A percentile compares a stretch with the other conserved stretches of the same genome.
Evolutionary conservation across 1,284 basidiomycete genomes (phyloP).

Genomic region (Rhodotorula sp.): DNA sequence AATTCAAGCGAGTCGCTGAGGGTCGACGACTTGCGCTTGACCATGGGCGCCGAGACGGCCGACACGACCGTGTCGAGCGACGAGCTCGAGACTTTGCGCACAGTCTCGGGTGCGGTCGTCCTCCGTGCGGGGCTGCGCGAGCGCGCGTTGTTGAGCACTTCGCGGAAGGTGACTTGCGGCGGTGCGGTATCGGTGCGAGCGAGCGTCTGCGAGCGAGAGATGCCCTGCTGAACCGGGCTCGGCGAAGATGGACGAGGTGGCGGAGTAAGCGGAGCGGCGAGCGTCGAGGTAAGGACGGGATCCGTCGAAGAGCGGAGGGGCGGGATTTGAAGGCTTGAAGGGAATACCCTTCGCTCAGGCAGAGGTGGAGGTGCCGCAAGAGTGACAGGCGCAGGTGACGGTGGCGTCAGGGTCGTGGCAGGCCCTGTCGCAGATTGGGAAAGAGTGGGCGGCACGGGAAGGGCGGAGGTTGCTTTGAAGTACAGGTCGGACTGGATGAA

Average conservation of each 20-base stretch:
- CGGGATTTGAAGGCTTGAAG: slow-evolving; percentile 12
- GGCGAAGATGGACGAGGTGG: slow-evolving; percentile 12
- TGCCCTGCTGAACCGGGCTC: neutral
- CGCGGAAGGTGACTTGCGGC: slow-evolving; percentile 33
- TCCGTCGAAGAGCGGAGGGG: slow-evolving; percentile 15
- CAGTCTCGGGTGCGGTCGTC: neutral
- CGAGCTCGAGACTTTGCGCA: slow-evolving; percentile 25
- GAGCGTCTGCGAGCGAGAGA: neutral
- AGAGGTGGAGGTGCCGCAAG: slow-evolving; percentile 17
- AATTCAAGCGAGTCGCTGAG: slow-evolving; percentile 39
- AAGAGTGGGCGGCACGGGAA: slow-evolving; percentile 44
- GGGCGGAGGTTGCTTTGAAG: slow-evolving; percentile 80
- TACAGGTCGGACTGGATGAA: slow-evolving; percentile 86
- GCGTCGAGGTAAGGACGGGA: neutral
- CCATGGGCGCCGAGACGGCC: neutral
- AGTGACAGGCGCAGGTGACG: slow-evolving; percentile 34
- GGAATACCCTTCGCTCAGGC: slow-evolving; percentile 4
- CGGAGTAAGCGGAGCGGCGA: slow-evolving; percentile 11
- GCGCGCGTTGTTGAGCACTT: slow-evolving; percentile 18
- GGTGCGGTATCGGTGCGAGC: slow-evolving; percentile 36
- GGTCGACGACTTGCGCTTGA: neutral
- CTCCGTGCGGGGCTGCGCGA: neutral
- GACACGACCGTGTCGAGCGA: slow-evolving; percentile 31
- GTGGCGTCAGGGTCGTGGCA: slow-evolving; percentile 4
- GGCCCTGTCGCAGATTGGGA: no score